These are phyloP conservation scores for carrot (Daucus carota) DNA, from an alignment of 129 eudicot species.

Conservation along the genomic window DNA sequence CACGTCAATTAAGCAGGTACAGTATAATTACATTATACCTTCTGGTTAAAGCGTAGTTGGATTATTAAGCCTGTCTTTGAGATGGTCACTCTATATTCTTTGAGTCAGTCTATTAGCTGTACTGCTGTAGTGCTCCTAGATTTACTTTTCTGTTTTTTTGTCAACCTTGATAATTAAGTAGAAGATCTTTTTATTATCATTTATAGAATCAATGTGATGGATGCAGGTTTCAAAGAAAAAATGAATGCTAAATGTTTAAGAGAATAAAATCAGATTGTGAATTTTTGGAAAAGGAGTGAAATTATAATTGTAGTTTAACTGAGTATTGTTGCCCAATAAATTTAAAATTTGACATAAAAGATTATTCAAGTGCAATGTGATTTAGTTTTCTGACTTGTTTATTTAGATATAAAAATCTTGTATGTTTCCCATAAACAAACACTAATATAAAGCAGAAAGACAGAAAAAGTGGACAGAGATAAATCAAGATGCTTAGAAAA, in stretches of 20 bases:
- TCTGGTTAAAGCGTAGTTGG: not conserved
- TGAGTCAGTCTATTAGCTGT: not conserved
- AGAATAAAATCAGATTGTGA: not conserved
- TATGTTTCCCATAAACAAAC: not conserved
- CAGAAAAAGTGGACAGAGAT: not conserved
- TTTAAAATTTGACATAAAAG: too few species aligned
- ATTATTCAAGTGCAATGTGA: too few species aligned
- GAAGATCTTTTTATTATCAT: not conserved
- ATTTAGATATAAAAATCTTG: not conserved
- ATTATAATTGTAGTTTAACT: too few species aligned
- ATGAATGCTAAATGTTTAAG: not conserved
- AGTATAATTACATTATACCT: not conserved
- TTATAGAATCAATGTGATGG: not conserved
- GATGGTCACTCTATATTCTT: not conserved
- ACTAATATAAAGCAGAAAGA: not conserved
- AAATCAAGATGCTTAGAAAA: not conserved
- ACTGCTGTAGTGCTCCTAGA: not conserved
- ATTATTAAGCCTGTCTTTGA: not conserved
- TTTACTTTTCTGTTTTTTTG: not conserved
- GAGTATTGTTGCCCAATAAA: not conserved
- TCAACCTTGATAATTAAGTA: not conserved
- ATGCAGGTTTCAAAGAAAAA: not conserved
- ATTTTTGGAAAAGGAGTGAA: not conserved
- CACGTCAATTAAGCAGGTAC: conserved; percentile 41
- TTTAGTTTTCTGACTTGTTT: not conserved